These are phyloP conservation scores for Vanrija sp. DNA, from an alignment of 1,284 basidiomycete species.

Conservation along the genomic window DNA sequence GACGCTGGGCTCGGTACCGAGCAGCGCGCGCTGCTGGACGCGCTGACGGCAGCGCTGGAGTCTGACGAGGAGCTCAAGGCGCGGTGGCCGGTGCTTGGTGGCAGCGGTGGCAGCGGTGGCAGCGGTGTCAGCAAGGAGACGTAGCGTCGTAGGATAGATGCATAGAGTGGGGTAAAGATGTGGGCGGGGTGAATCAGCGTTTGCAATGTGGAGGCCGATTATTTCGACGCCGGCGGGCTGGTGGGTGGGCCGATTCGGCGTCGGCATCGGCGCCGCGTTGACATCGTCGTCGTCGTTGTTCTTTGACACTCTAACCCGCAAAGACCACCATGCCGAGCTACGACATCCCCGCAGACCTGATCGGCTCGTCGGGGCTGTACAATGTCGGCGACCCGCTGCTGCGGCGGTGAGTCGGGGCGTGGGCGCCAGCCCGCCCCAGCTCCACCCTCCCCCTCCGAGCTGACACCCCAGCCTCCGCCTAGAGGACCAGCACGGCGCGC, in stretches of 20 bases:
- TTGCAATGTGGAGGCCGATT: too few relatives aligned
- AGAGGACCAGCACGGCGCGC: constrained; percentile 38
- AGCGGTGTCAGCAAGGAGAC: too few relatives aligned
- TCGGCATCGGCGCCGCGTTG: too few relatives aligned
- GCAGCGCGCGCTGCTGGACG: constrained; percentile 15
- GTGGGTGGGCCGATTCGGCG: too few relatives aligned
- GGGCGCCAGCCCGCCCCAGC: not conserved
- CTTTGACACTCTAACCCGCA: not conserved
- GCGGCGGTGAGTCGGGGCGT: constrained; percentile 29
- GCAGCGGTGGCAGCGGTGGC: too few relatives aligned
- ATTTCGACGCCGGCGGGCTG: too few relatives aligned
- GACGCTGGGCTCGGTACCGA: not conserved
- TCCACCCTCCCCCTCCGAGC: not conserved
- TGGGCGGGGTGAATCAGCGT: not conserved
- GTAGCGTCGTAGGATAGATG: not conserved
- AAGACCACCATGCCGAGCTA: not conserved
- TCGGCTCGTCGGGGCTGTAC: constrained; percentile 40
- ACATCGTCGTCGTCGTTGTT: not conserved
- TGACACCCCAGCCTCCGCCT: constrained; percentile 38
- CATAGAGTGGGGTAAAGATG: too few relatives aligned
- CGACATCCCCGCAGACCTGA: constrained; percentile 35
- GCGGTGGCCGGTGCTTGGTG: constrained; percentile 9
- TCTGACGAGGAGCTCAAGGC: constrained; percentile 20
- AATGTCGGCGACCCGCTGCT: constrained; percentile 44
- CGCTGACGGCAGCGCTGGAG: constrained; percentile 13